These are phyloP conservation scores for Lactarius deliciosus DNA, from an alignment of 768 basidiomycete genomes.

Conservation along the genomic window DNA sequence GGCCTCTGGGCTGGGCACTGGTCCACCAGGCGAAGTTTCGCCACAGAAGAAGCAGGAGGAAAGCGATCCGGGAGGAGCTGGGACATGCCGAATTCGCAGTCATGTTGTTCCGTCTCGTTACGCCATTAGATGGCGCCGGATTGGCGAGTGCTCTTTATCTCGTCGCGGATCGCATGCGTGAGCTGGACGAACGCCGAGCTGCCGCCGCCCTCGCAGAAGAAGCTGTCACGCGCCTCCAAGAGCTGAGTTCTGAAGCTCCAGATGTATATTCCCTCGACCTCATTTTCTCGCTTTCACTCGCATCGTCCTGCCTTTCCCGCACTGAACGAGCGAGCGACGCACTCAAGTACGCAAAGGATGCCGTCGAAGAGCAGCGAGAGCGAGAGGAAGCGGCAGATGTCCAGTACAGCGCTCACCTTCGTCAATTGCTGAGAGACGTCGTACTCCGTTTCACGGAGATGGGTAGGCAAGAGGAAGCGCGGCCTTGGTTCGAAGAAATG, in stretches of 20 bases:
- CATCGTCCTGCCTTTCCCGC: slow-evolving; percentile 16
- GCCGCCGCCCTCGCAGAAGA: slow-evolving; percentile 18
- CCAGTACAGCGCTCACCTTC: slow-evolving; percentile 3
- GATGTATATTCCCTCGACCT: slow-evolving; percentile 15
- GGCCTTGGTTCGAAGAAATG: slow-evolving; percentile 15
- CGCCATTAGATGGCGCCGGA: slow-evolving; percentile 8
- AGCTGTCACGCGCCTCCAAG: slow-evolving; percentile 9
- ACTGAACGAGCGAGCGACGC: slow-evolving; percentile 17
- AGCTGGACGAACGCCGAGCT: slow-evolving; percentile 12
- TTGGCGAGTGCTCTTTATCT: slow-evolving; percentile 14
- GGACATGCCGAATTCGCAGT: slow-evolving; percentile 7
- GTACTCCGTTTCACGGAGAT: slow-evolving; percentile 13
- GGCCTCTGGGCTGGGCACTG: slow-evolving; percentile 8
- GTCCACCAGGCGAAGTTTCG: slow-evolving; percentile 16
- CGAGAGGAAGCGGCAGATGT: slow-evolving; percentile 1
- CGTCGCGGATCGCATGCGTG: slow-evolving; percentile 19
- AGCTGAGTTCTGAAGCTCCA: neutral
- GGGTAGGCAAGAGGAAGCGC: neutral
- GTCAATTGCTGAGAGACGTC: slow-evolving; percentile 16
- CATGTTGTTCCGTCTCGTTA: slow-evolving; percentile 12
- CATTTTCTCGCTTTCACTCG: slow-evolving; percentile 21
- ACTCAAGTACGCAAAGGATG: slow-evolving; percentile 19
- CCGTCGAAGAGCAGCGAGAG: slow-evolving; percentile 20
- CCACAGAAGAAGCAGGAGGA: neutral
- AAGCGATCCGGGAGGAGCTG: slow-evolving; percentile 5